These are phyloP conservation scores for Pyricularia sp. DNA, from an alignment of 2,329 filamentous ascomycete genomes.

Conservation along the genomic window DNA sequence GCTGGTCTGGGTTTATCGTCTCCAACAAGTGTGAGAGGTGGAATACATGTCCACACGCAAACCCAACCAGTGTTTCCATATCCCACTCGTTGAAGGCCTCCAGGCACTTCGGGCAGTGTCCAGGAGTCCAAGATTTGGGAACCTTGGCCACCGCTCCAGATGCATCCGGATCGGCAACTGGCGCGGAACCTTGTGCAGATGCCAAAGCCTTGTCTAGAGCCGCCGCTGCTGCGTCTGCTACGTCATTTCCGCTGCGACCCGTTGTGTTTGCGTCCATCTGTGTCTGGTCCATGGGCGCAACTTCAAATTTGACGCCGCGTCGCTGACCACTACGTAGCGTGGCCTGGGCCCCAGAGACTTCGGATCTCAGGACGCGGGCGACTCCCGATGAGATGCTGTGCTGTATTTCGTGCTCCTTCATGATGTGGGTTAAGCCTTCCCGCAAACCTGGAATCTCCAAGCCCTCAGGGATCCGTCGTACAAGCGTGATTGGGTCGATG, in stretches of 20 bases:
- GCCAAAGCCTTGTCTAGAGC: neutral
- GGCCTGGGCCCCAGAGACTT: conserved; percentile 78
- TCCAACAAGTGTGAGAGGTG: conserved; percentile 65
- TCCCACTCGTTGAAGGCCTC: conserved; percentile 52
- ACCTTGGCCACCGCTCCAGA: conserved; percentile 2
- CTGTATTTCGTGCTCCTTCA: conserved; percentile 94
- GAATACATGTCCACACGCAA: conserved; percentile 75
- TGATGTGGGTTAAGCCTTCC: conserved; percentile 81
- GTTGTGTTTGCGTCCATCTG: conserved; percentile 21
- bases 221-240: neutral
- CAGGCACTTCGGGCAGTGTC: conserved; percentile 50
- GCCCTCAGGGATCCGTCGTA: conserved; percentile 84
- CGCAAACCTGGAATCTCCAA: conserved; percentile 85
- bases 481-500: conserved; percentile 84
- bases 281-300: conserved; percentile 36
- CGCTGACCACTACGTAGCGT: conserved; percentile 70
- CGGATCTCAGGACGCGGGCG: conserved; percentile 74
- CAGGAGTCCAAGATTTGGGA: conserved; percentile 30
- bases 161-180: neutral
- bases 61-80: conserved; percentile 65
- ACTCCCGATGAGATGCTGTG: conserved; percentile 86
- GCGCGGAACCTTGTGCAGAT: neutral
- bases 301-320: conserved; percentile 82
- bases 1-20: conserved; percentile 34
- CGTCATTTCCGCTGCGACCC: conserved; percentile 9